Base-by-base conservation (phyloP, 2,329 filamentous ascomycete genomes). In the Sporothrix protearum region DNA sequence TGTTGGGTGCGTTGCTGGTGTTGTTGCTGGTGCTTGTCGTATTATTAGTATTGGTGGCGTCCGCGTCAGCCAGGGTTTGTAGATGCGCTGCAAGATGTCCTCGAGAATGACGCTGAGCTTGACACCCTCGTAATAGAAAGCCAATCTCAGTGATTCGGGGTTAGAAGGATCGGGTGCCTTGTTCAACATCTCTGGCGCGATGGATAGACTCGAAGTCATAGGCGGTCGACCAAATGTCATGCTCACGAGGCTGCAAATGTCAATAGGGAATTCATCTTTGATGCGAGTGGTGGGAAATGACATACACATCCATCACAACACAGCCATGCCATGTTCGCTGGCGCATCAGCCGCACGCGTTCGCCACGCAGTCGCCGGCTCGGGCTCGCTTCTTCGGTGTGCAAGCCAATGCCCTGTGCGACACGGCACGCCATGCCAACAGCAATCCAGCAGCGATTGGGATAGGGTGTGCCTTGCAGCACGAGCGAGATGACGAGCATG, bases 371-470 rank as follows among this genome's bases (percentile, higher is more conserved):
- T 19, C 57, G 61, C 12, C 68, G 61, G 33, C 67, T 70, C 69
- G 30, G 74, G 10, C 51, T 61, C 5, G 70, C 53, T n/a, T 71
- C 70, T 30, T 76, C 76, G 8, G 78, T 77, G 69, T 84, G 82
- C 45, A 85, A 73, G 0, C 82, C 82, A 2, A 84, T 75, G 0
- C 81, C 81, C 59, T 81, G 79, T 0, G 81, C 82, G 10, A 83
- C 76, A 2, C 82, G 77, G 67, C 79, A 82, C 0, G 83, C 82
- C 5, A 83, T 68, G 0, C 82, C 82, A 4, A 83, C 79, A 0
- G 80, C 76, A 63, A 82, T 82, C 81, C 82, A 84, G 72, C 82
- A 83, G 9, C 80, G 77, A 28, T 77, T 79, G 0, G 81, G 79
- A 68, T 81, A 81, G 0, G 80, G 78, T 0, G 82, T 82, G 57